Evolutionary conservation across 75 land plant genomes (phyloP).

Genomic region (Azolla pinnata): DNA sequence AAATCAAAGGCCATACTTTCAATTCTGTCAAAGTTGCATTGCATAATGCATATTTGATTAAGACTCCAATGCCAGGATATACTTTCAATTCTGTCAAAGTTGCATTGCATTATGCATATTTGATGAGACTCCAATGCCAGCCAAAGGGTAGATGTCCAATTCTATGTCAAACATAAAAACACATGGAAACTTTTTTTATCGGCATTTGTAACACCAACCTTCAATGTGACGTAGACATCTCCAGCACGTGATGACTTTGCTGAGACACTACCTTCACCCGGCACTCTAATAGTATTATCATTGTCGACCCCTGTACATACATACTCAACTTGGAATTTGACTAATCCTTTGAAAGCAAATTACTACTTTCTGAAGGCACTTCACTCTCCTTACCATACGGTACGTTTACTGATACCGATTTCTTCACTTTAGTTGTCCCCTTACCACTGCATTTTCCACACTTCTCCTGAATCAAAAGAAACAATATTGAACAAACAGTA

Average conservation of each 20-base stretch:
- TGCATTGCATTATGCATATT: too few relatives aligned
- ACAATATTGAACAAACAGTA: neutral
- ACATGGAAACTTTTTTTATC: too few relatives aligned
- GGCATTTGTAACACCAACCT: too few relatives aligned
- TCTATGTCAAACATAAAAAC: too few relatives aligned
- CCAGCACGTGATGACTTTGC: neutral
- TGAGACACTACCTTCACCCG: neutral
- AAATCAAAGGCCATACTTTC: too few relatives aligned
- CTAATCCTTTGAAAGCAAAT: neutral
- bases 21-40: too few relatives aligned
- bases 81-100: too few relatives aligned
- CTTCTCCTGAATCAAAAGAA: constrained; percentile 16
- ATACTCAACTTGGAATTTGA: neutral
- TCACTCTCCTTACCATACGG: constrained; percentile 27
- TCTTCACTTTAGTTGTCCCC: constrained; percentile 20
- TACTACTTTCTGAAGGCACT: too few relatives aligned
- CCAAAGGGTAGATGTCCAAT: too few relatives aligned
- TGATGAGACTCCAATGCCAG: too few relatives aligned
- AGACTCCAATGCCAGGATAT: too few relatives aligned
- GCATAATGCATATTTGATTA: too few relatives aligned
- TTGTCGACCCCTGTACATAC: neutral
- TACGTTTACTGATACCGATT: constrained; percentile 18
- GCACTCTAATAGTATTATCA: neutral
- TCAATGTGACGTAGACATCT: neutral
- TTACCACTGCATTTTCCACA: constrained; percentile 23